Evolutionary conservation across 179 eudicot genomes (phyloP).

Genomic region (Silene coronaria): DNA sequence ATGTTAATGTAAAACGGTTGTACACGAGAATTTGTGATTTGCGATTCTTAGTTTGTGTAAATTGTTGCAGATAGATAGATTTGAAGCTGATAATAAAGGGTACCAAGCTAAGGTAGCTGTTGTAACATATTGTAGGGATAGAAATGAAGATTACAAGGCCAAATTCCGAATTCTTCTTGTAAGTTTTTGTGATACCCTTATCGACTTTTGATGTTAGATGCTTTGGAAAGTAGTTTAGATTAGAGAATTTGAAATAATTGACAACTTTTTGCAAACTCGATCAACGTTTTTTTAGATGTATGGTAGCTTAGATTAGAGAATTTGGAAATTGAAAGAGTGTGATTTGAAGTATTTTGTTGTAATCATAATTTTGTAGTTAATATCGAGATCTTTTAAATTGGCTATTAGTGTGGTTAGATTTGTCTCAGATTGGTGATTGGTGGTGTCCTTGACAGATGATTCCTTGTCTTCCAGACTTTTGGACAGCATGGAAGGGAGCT

Average conservation of each 20-base stretch:
- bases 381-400: slow-evolving; percentile 15
- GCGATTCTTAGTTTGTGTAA: slow-evolving; percentile 7
- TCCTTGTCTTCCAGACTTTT: slow-evolving; percentile 99
- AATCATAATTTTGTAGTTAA: slow-evolving; percentile 1
- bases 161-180: slow-evolving; percentile 88
- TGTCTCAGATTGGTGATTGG: slow-evolving; percentile 83
- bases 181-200: slow-evolving; percentile 30
- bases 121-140: slow-evolving; percentile 67
- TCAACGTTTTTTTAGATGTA: too few species aligned
- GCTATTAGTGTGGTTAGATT: slow-evolving; percentile 35
- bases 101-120: slow-evolving; percentile 65
- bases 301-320: slow-evolving; percentile 7
- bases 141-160: slow-evolving; percentile 51
- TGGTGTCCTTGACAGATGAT: slow-evolving; percentile 99
- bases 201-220: slow-evolving; percentile 6
- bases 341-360: neutral
- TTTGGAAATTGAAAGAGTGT: neutral
- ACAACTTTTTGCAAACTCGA: too few species aligned
- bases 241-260: neutral
- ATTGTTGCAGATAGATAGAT: slow-evolving; percentile 57
- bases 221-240: neutral
- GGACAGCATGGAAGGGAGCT: slow-evolving; percentile 99
- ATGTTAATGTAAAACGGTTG: too few species aligned
- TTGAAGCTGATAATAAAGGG: slow-evolving; percentile 63
- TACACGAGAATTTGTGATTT: neutral